phyloP scores from a whole-genome alignment of 2,329 filamentous ascomycete species.

The Venturia carpophila region DNA sequence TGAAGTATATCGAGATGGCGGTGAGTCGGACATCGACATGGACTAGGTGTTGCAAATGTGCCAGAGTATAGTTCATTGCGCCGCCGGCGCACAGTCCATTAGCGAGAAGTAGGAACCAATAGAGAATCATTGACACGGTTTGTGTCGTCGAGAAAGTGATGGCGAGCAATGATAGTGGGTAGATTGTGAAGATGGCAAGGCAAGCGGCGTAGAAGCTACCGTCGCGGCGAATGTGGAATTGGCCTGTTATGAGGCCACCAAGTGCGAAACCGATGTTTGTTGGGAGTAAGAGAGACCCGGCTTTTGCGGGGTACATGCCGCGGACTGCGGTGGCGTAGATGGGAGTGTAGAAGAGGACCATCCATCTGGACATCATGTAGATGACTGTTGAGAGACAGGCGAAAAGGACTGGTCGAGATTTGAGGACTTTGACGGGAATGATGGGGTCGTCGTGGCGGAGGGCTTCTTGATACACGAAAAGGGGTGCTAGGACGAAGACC shows the following conservation, averaged over 20 bases:
- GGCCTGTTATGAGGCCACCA: constrained; percentile 66
- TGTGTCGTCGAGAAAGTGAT: constrained; percentile 43
- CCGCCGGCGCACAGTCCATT: constrained; percentile 69
- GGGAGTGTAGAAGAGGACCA: constrained; percentile 71
- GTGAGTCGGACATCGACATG: constrained; percentile 61
- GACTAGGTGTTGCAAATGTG: constrained; percentile 69
- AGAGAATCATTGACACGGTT: constrained; percentile 15
- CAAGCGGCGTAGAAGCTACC: constrained; percentile 65
- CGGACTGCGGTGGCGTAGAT: constrained; percentile 72
- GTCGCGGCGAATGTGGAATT: constrained; percentile 63
- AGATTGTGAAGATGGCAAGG: constrained; percentile 53
- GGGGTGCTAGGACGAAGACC: constrained; percentile 45
- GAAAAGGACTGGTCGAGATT: constrained; percentile 61
- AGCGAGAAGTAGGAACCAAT: constrained; percentile 27
- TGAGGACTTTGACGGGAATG: constrained; percentile 63
- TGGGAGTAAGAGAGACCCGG: constrained; percentile 69
- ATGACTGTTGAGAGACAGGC: constrained; percentile 68
- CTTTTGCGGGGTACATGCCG: constrained; percentile 58
- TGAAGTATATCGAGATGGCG: constrained; percentile 65
- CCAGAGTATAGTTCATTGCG: constrained; percentile 70
- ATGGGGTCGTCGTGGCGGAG: constrained; percentile 60
- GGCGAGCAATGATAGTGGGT: constrained; percentile 51
- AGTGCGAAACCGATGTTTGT: constrained; percentile 73
- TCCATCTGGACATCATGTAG: constrained; percentile 76
- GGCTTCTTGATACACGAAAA: constrained; percentile 55